A percentile compares a stretch with the other conserved stretches of the same genome.
These are phyloP conservation scores for Sextonia rubra DNA, from an alignment of 164 flowering plant genomes.

Conservation along the genomic window DNA sequence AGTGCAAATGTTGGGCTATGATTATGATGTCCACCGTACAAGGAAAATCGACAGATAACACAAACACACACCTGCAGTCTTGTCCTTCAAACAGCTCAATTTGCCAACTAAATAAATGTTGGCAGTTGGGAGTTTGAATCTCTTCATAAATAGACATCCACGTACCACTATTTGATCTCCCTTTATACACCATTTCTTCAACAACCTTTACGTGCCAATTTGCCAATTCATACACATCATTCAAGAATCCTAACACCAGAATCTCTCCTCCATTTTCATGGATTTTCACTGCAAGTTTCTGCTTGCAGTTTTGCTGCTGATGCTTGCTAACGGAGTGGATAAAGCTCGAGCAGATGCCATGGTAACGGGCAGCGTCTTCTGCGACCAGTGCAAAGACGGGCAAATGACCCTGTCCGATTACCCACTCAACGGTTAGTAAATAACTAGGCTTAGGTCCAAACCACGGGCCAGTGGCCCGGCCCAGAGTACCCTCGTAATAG, in stretches of 20 bases:
- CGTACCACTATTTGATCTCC: background rate
- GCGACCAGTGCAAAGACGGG: conserved; percentile 96
- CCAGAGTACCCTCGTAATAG: background rate
- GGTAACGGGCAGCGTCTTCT: conserved; percentile 76
- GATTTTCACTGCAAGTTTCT: conserved; percentile 28
- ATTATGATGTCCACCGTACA: background rate
- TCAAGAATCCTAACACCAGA: background rate
- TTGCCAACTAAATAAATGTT: conserved; percentile 2
- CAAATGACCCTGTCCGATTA: conserved; percentile 63
- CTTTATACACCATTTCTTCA: background rate
- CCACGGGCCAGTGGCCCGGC: too few relatives aligned
- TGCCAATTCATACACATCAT: background rate
- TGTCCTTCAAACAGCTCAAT: background rate
- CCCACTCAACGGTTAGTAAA: conserved; percentile 55
- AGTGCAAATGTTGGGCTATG: too few relatives aligned
- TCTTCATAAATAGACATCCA: background rate
- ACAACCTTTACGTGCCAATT: too few relatives aligned
- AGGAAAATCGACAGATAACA: background rate
- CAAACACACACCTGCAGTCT: background rate
- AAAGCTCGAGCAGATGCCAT: conserved; percentile 46
- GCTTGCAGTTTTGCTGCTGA: conserved; percentile 23
- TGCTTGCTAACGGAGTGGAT: conserved; percentile 38
- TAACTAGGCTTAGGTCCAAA: background rate
- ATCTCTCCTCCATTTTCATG: conserved; percentile 24
- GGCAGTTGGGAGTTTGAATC: conserved; percentile 11